These are phyloP conservation scores for Euphorbia pulcherrima DNA, from an alignment of 345 rosid genomes.

Conservation along the genomic window DNA sequence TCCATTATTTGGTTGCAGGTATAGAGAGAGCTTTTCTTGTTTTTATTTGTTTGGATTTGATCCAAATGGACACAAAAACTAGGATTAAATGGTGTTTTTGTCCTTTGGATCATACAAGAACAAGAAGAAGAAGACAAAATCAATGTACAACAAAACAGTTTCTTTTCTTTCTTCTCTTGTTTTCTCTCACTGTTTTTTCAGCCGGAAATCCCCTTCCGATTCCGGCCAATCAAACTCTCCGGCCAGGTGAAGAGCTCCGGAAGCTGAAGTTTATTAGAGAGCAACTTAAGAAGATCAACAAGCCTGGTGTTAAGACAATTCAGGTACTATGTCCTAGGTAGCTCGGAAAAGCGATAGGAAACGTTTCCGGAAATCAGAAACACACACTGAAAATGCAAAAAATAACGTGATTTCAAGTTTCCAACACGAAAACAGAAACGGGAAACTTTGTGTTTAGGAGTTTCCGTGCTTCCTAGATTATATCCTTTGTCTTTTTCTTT, in stretches of 20 bases:
- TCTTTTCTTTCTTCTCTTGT: constrained; percentile 41
- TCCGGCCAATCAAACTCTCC: constrained; percentile 52
- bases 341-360: no score
- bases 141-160: constrained; percentile 33
- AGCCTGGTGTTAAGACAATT: constrained; percentile 74
- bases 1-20: constrained; percentile 15
- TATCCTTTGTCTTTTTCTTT: neutral
- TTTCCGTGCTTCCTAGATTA: no score
- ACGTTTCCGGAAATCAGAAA: no score
- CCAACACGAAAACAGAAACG: no score
- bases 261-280: constrained; percentile 53
- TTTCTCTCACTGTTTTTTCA: constrained; percentile 39
- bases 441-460: no score
- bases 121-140: constrained; percentile 53
- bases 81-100: constrained; percentile 49
- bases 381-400: no score
- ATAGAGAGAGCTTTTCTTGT: neutral
- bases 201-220: constrained; percentile 27
- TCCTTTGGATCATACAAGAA: constrained; percentile 47
- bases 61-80: constrained; percentile 42
- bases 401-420: no score
- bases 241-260: constrained; percentile 51
- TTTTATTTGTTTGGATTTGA: constrained; percentile 7
- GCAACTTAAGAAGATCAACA: constrained; percentile 79
- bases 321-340: no score